These are phyloP conservation scores for Lentinula sp. DNA, from an alignment of 768 basidiomycete genomes.

Conservation along the genomic window DNA sequence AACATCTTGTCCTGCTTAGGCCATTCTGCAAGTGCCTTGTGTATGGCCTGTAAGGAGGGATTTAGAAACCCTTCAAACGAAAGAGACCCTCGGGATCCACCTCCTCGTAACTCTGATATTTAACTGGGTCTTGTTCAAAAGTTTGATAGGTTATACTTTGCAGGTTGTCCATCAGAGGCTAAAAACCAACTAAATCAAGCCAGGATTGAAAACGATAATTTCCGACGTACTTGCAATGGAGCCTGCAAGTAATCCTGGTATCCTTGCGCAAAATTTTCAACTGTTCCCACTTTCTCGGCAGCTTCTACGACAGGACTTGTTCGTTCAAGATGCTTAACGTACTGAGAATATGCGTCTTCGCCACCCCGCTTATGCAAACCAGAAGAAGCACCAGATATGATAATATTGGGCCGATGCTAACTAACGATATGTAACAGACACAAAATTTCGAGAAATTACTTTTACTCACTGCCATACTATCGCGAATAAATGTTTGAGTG, in stretches of 20 bases:
- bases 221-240: constrained; percentile 68
- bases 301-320: constrained; percentile 66
- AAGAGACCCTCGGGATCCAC: constrained; percentile 27
- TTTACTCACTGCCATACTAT: constrained; percentile 74
- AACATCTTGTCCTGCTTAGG: constrained; percentile 57
- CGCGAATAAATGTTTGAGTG: constrained; percentile 85
- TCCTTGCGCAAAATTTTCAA: constrained; percentile 86
- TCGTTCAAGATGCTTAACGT: constrained; percentile 77
- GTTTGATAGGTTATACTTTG: constrained; percentile 95
- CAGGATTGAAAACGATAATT: constrained; percentile 1
- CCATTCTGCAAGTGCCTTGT: constrained; percentile 70
- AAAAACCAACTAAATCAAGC: constrained; percentile 11
- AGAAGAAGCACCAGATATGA: constrained; percentile 64
- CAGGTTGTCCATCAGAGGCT: constrained; percentile 97
- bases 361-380: constrained; percentile 76
- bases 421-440: constrained; percentile 13
- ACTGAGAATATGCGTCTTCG: constrained; percentile 84
- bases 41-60: constrained; percentile 58
- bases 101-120: constrained; percentile 94
- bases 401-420: constrained; percentile 81
- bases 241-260: constrained; percentile 96
- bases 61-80: constrained; percentile 6
- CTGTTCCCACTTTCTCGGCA: constrained; percentile 58
- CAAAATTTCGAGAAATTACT: constrained; percentile 6
- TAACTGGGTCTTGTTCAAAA: constrained; percentile 96